Evolutionary conservation across 73 alveolate species (phyloP), one percentile per base, ranked within the genome.

Genomic region (Blepharisma stoltei): DNA sequence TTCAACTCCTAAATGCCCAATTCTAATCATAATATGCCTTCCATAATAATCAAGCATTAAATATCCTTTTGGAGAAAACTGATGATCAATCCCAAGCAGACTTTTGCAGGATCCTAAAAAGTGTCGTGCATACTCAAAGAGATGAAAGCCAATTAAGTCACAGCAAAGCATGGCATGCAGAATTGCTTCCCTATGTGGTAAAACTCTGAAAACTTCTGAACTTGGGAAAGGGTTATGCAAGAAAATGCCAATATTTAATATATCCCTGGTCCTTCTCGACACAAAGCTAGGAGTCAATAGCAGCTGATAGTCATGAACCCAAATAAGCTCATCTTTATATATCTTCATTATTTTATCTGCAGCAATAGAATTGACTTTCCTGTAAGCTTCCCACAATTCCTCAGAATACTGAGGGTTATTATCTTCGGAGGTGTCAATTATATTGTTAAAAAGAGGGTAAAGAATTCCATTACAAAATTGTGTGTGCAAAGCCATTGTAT

Each of bases 131-230:
- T 92, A 81, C 52, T 81, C 96, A 81, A 81, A 93, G 38, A 73
- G 77, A 69, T 93, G 98, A 80, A 93, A 93, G 6, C 97, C 95
- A 23, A 93, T 86, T 9, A 92, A 77, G 77, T 93, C 97, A 71
- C 97, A 90, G 45, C 83, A 55, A 25, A 86, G 78, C 52, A 86
- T 43, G 9, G 88, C 46, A 41, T 83, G 85, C 49, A 86, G 48
- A 44, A 86, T 77, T 20, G 73, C 84, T 25, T 48, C 79, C 65
- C 85, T 73, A 55, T 81, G 79, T 3, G 92, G 92, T 21, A 81
- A 49, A 6, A 85, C 80, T 55, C 55, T 66, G 45, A 69, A 65
- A 20, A 88, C 70, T 21, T 88, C 85, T 7, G 88, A 70, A 68
- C 77, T 53, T 4, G 95, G 95, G 65, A 88, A 88, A 6, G 95